Base-by-base conservation (phyloP, 768 basidiomycete genomes). In the Serendipita sp. region DNA sequence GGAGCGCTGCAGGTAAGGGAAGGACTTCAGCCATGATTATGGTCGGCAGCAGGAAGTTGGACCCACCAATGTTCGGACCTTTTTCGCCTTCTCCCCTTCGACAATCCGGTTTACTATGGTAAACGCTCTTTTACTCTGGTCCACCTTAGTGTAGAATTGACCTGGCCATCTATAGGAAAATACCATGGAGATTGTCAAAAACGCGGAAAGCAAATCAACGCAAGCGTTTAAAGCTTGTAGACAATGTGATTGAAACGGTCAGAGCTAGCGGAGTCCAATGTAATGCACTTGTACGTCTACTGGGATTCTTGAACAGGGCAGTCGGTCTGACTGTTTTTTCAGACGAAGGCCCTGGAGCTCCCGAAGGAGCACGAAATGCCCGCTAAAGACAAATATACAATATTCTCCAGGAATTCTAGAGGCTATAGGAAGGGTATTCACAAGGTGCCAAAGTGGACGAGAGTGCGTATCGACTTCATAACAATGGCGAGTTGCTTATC, bases 371-470 rank as follows among this genome's bases (percentile, higher is more conserved):
- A 86, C 68, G 92, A 96, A 75, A 98, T 98, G 96, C 80, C 77
- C 10, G 77, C 95, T 0, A 83, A 80, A 70, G 95, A 98, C 78
- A 99, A 99, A 75, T 99, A 98, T 77, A 96, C 94, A 2, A 83
- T 88, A 18, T 98, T 93, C 75, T 83, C 81, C 45, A 78, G 82
- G 3, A 83, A 81, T 45, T 76, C 77, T 1, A 78, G 74, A 65
- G 88, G 89, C 3, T 99, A 95, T 74, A 78, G 95, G 48, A 97
- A 97, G 71, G 89, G 91, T 30, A 92, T 96, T 58, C 94, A 98
- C 76, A 94, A 94, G 71, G 89, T 95, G 32, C 94, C 94, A n/a
- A 95, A 96, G 72, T 97, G 87, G 84, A 96, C 94, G 60, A 81
- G 91, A 75, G 93, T 94, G 68, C 66, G 87, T 76, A 32, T 37